Evolutionary conservation across 306 rosid genomes (phyloP).

Genomic region (Ammopiptanthus mongolicus): DNA sequence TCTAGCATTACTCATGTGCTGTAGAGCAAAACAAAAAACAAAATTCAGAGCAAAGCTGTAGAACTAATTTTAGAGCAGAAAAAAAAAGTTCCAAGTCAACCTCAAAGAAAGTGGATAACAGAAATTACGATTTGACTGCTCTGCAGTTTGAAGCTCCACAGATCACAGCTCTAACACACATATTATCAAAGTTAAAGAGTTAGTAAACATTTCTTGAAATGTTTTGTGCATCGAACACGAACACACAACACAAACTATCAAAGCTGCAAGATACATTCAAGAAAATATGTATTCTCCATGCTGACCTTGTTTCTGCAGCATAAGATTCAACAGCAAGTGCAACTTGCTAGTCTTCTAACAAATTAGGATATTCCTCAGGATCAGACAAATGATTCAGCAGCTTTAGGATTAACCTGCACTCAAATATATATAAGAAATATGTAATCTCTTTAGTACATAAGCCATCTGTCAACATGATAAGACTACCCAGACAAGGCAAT

Average conservation of each 20-base stretch:
- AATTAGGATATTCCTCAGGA: no score
- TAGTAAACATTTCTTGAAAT: constrained; percentile 17
- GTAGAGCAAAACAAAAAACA: neutral
- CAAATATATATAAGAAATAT: constrained; percentile 4
- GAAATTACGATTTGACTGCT: neutral
- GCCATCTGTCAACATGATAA: no score
- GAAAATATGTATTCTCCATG: neutral
- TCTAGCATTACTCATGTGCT: constrained; percentile 61
- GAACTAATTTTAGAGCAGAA: neutral
- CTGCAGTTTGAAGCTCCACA: neutral
- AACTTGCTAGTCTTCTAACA: constrained; percentile 96
- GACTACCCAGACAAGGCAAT: no score
- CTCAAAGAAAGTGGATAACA: neutral
- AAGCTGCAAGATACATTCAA: neutral
- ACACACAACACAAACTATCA: neutral
- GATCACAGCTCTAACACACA: neutral
- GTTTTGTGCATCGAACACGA: neutral
- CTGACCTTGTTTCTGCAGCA: constrained; percentile 65
- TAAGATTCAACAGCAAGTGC: constrained; percentile 84
- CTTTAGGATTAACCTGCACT: constrained; percentile 78
- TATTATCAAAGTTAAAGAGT: neutral
- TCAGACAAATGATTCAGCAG: constrained; percentile 95
- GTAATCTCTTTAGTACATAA: neutral
- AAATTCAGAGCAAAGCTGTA: neutral
- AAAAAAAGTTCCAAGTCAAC: neutral